Percentiles rank a stretch among this genome's conserved stretches.
These are phyloP conservation scores for Puccinia horiana DNA, from an alignment of 1,284 basidiomycete genomes.

Conservation along the genomic window DNA sequence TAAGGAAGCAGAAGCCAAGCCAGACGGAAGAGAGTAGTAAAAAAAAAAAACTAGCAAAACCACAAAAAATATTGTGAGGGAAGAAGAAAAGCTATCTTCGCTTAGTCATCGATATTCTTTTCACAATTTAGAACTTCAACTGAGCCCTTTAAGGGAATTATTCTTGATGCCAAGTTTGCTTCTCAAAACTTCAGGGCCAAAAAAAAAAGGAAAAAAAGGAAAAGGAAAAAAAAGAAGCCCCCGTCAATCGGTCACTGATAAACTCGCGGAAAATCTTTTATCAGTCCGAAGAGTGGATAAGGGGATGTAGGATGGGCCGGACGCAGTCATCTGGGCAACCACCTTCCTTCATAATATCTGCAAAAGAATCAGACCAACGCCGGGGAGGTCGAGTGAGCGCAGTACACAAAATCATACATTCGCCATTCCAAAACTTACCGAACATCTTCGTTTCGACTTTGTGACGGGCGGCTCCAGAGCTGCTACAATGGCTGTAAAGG, in stretches of 20 bases:
- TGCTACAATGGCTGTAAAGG: constrained; percentile 35
- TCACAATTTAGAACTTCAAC: neutral
- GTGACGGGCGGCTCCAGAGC: constrained; percentile 48
- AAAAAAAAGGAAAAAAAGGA: neutral
- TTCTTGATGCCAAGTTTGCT: constrained; percentile 59
- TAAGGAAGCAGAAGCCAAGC: neutral
- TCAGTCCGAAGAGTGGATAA: constrained; percentile 9
- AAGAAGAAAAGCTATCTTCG: neutral
- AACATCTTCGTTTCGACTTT: constrained; percentile 48
- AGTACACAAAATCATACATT: neutral
- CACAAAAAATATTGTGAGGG: neutral
- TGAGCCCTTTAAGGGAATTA: constrained; percentile 49
- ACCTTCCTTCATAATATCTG: constrained; percentile 11
- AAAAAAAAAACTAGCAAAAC: neutral
- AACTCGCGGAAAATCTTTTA: neutral
- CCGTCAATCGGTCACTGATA: neutral
- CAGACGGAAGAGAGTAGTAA: neutral
- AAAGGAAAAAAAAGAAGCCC: neutral
- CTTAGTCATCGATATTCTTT: neutral
- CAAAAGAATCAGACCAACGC: neutral
- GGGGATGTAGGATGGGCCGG: neutral
- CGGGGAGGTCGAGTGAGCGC: neutral
- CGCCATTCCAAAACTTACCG: neutral
- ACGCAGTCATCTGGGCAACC: neutral
- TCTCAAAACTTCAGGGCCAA: neutral